These are phyloP conservation scores for Saturnispora quitensis DNA, from an alignment of 805 yeast species.

Conservation along the genomic window DNA sequence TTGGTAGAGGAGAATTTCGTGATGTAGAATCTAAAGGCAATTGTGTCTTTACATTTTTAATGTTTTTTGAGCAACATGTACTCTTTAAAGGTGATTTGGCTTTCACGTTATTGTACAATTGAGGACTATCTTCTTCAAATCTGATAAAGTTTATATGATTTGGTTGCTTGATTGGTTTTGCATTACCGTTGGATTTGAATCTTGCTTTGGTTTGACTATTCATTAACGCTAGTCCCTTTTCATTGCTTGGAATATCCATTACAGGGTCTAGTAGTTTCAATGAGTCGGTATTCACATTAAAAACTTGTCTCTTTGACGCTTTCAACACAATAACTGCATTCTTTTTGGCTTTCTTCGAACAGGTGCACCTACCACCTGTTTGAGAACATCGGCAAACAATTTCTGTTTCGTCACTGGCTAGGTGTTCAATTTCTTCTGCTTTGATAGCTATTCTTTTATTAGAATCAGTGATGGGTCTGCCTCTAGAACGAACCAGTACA, in stretches of 20 bases:
- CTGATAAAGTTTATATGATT: neutral
- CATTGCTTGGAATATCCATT: slow-evolving; percentile 24
- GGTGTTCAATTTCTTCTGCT: slow-evolving; percentile 30
- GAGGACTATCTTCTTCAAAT: neutral
- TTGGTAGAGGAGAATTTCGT: neutral
- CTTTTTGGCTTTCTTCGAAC: slow-evolving; percentile 8
- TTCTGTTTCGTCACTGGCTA: neutral
- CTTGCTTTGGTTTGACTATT: neutral
- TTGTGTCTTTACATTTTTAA: neutral
- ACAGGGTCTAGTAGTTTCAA: slow-evolving; percentile 28
- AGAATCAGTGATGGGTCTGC: slow-evolving; percentile 64
- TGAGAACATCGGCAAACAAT: slow-evolving; percentile 2
- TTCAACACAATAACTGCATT: slow-evolving; percentile 26
- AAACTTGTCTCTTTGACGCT: slow-evolving; percentile 30
- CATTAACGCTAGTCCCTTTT: slow-evolving; percentile 26
- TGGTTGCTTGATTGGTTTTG: neutral
- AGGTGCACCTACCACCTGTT: neutral
- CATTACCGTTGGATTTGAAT: neutral
- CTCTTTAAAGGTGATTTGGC: neutral
- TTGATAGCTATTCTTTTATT: slow-evolving; percentile 51
- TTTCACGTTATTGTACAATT: neutral
- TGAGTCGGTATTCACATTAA: slow-evolving; percentile 28
- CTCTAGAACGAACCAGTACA: slow-evolving; percentile 82
- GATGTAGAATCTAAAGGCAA: neutral
- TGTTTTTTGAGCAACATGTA: neutral